phyloP scores from a whole-genome alignment of 164 flowering plant genomes.

The Piper longum region DNA sequence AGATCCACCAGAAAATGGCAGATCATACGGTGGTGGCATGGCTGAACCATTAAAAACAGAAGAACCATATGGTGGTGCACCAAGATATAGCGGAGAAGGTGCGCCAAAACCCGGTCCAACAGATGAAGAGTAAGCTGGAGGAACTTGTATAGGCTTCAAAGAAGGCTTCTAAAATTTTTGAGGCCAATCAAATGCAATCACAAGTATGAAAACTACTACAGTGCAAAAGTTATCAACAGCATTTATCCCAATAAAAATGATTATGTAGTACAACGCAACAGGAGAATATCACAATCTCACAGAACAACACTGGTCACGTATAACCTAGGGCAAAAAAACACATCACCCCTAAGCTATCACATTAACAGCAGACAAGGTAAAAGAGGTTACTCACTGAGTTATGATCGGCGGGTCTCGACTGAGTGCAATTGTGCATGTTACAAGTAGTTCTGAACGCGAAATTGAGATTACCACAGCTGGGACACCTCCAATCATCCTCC shows the following conservation, averaged over 20 bases:
- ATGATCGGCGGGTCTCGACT: slow-evolving; percentile 90
- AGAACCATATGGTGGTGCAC: slow-evolving; percentile 75
- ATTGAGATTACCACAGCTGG: slow-evolving; percentile 97
- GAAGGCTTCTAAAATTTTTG: slow-evolving; percentile 48
- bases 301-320: no score
- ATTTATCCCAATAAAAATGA: neutral
- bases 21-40: slow-evolving; percentile 62
- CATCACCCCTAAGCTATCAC: no score
- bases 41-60: slow-evolving; percentile 61
- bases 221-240: neutral
- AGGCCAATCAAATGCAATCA: neutral
- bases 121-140: slow-evolving; percentile 47
- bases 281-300: no score
- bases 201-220: neutral
- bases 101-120: slow-evolving; percentile 61
- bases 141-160: slow-evolving; percentile 58
- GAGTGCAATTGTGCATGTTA: slow-evolving; percentile 96
- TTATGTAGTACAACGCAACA: neutral
- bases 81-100: slow-evolving; percentile 77
- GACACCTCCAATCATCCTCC: slow-evolving; percentile 99
- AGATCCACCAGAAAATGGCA: slow-evolving; percentile 74
- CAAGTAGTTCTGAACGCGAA: slow-evolving; percentile 95
- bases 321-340: no score
- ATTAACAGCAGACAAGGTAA: no score
- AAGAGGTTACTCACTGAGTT: slow-evolving; percentile 34